A percentile compares a stretch with the other conserved stretches of the same genome.
Conservation (phyloP, 2,329 filamentous ascomycete species). For the Aspergillus sergii region DNA sequence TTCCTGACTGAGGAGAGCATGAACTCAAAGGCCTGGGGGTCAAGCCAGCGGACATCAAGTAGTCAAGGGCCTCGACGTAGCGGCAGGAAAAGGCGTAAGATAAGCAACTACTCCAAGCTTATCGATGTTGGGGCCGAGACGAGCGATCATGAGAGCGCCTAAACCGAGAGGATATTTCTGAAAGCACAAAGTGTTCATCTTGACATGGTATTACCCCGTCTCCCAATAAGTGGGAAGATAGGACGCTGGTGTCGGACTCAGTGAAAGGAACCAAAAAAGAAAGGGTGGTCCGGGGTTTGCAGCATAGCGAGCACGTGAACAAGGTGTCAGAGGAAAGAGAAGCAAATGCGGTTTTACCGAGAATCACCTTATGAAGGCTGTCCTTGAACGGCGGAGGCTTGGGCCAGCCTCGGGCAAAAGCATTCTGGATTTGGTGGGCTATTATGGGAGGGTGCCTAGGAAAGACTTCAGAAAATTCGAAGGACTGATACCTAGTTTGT, state of each 20-base stretch:
- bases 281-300: background rate
- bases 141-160: constrained; percentile 22
- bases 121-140: constrained; percentile 32
- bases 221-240: background rate
- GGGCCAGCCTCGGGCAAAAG: background rate
- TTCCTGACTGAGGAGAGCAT: background rate
- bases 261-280: too few species aligned
- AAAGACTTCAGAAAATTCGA: background rate
- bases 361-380: background rate
- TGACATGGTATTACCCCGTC: background rate
- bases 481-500: background rate
- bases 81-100: constrained; percentile 31
- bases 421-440: background rate
- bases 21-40: background rate
- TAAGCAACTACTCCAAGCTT: constrained; percentile 34
- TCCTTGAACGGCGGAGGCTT: background rate
- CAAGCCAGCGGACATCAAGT: constrained; percentile 7
- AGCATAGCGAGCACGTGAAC: background rate
- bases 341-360: background rate
- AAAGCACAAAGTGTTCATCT: background rate
- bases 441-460: background rate
- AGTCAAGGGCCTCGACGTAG: constrained; percentile 20
- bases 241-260: background rate
- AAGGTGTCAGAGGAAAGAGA: background rate
- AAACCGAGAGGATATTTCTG: background rate